Evolutionary conservation across 129 eudicot species (phyloP).

Genomic region (Erigeron canadensis): DNA sequence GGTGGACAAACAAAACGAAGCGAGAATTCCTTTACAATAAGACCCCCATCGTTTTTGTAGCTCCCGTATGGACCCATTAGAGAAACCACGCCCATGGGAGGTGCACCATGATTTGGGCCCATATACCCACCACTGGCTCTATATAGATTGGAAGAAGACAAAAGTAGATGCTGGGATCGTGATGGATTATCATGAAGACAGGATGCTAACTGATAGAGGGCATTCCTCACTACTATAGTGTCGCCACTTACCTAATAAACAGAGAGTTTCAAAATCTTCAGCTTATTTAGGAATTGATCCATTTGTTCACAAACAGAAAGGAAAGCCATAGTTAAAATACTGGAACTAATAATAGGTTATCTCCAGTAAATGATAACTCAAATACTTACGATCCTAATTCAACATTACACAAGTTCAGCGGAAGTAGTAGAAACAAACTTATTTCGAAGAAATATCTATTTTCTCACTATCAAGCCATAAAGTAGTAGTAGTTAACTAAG

Average conservation of each 20-base stretch:
- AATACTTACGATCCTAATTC: no score
- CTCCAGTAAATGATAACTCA: no score
- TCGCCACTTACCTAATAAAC: slow-evolving; percentile 70
- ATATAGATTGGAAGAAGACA: slow-evolving; percentile 60
- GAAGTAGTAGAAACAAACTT: no score
- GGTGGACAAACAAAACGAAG: slow-evolving; percentile 77
- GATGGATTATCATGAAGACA: slow-evolving; percentile 93
- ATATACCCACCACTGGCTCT: slow-evolving; percentile 56
- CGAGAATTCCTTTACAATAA: slow-evolving; percentile 55
- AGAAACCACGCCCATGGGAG: slow-evolving; percentile 32
- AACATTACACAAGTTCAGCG: no score
- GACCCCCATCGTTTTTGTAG: slow-evolving; percentile 11
- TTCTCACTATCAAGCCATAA: no score
- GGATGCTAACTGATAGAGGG: slow-evolving; percentile 65
- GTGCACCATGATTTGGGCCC: slow-evolving; percentile 37
- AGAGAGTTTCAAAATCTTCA: slow-evolving; percentile 5
- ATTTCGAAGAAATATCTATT: no score
- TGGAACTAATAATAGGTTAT: no score
- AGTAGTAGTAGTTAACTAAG: no score
- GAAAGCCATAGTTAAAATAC: no score
- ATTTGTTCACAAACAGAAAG: background rate
- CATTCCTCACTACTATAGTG: slow-evolving; percentile 55
- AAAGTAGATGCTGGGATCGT: slow-evolving; percentile 66
- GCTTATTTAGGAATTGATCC: background rate
- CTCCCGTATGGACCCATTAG: slow-evolving; percentile 58